Evolutionary conservation across 108 stramenopile genomes (phyloP), one percentile per base, ranked within the genome.

Genomic region (Stephanodiscus triporus): DNA sequence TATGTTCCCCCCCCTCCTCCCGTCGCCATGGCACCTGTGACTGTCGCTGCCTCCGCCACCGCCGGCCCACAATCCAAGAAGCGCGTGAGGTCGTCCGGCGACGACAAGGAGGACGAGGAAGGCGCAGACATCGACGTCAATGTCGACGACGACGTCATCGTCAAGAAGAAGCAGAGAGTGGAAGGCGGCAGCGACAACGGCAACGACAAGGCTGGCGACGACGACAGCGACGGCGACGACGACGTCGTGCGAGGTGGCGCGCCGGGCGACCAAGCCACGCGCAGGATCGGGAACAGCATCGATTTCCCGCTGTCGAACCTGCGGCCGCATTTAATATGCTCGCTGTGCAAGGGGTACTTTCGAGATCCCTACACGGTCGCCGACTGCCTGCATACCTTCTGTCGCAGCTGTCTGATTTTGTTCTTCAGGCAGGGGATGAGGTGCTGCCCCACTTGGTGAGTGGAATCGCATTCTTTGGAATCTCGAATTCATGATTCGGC

Each of bases 321-420:
- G 24, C 64, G 72, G 50, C 9, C 65, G 10, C 83, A 86, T 62
- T 61, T 91, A 11, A 80, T 72, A 37, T 91, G 90, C 49, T 47
- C 61, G 8, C 74, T 91, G 9, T 91, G 90, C 74, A 26, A 32
- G 20, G 90, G 90, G 27, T 87, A 86, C 75, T 87, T 84, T 51
- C 75, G 82, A 1, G 88, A 88, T 68, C 80, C 85, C 0, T 86
- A 86, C 68, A 89, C 90, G 1, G 78, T 88, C 29, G 70, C 81
- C 8, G 87, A 91, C 45, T 91, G 90, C 68, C 58, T 89, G 26
- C 90, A 91, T 75, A 86, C 84, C 23, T 91, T 91, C 75, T 91
- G 90, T 61, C 77, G 85, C 55, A 63, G 69, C 42, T 91, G 90
- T 65, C 70, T 91, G 43, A 64, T 76, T 45, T 59, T 75, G 24